Conservation (phyloP, 306 rosid genomes). For the Cicer chorassanicum region DNA sequence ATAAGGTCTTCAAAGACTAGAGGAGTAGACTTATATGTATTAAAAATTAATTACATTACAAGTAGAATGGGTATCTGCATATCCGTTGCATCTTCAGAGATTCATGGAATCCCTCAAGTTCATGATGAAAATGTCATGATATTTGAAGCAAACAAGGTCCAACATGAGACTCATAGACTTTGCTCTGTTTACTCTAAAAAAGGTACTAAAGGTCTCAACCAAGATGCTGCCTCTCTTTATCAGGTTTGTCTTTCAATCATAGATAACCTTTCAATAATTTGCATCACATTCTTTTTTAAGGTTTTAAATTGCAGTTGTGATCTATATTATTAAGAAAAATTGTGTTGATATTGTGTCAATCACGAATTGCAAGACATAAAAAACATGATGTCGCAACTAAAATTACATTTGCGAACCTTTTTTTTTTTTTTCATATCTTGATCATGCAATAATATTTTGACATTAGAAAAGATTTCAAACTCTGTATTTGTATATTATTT, state of each 20-base stretch:
- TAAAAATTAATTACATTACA: slow-evolving; percentile 12
- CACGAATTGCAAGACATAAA: too few species aligned
- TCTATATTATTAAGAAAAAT: not conserved
- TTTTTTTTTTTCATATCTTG: too few species aligned
- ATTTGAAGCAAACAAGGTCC: slow-evolving; percentile 39
- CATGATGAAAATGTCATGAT: slow-evolving; percentile 45
- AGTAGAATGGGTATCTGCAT: slow-evolving; percentile 73
- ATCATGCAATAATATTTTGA: too few species aligned
- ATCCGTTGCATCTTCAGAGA: slow-evolving; percentile 61
- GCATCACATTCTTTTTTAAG: not conserved
- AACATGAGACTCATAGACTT: slow-evolving; percentile 31
- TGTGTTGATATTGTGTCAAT: not conserved
- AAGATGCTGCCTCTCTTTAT: slow-evolving; percentile 70
- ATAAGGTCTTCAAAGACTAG: slow-evolving; percentile 11
- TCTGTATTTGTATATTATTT: too few species aligned
- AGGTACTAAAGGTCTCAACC: slow-evolving; percentile 77
- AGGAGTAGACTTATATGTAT: not conserved
- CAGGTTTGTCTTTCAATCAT: slow-evolving; percentile 58
- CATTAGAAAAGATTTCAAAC: too few species aligned
- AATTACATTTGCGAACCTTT: not conserved
- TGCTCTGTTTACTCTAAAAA: slow-evolving; percentile 60
- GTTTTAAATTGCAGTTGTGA: not conserved
- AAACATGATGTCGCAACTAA: not conserved
- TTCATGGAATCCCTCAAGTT: slow-evolving; percentile 52
- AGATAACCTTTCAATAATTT: not conserved